Conservation (phyloP, 2,329 filamentous ascomycete species). For the Colletotrichum spinosum region DNA sequence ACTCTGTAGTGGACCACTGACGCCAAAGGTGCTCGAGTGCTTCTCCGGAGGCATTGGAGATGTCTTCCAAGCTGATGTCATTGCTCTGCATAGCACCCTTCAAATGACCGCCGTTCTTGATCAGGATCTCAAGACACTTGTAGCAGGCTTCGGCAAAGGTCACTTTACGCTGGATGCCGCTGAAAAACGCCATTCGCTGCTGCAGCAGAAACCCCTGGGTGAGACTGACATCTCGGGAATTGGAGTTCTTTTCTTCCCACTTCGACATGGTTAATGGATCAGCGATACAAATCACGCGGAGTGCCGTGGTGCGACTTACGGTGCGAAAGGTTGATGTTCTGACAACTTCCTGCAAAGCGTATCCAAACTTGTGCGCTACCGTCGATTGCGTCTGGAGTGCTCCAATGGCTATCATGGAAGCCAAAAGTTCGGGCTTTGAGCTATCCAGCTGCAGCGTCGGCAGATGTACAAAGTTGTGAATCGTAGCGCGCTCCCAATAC, state of each 20-base stretch:
- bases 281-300: too few species aligned
- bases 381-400: neutral
- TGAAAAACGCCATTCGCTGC: conserved; percentile 18
- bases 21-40: conserved; percentile 1
- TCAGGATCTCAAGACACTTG: conserved; percentile 6
- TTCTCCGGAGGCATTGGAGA: too few species aligned
- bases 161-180: conserved; percentile 4
- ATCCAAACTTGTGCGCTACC: conserved; percentile 8
- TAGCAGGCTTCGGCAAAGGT: conserved; percentile 5
- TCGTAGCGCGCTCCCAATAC: neutral
- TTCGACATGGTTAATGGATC: neutral
- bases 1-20: conserved; percentile 1
- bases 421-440: conserved; percentile 3
- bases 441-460: conserved; percentile 2
- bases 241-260: conserved; percentile 18
- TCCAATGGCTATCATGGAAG: conserved; percentile 1
- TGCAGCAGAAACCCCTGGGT: conserved; percentile 22
- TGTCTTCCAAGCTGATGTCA: neutral
- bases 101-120: conserved; percentile 19
- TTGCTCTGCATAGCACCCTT: neutral
- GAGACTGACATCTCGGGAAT: conserved; percentile 6
- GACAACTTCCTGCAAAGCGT: conserved; percentile 20
- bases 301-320: neutral
- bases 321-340: conserved; percentile 5
- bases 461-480: conserved; percentile 18